Evolutionary conservation across 1,139 yeast species (phyloP).

Genomic region (Suhomyces coccinellae): DNA sequence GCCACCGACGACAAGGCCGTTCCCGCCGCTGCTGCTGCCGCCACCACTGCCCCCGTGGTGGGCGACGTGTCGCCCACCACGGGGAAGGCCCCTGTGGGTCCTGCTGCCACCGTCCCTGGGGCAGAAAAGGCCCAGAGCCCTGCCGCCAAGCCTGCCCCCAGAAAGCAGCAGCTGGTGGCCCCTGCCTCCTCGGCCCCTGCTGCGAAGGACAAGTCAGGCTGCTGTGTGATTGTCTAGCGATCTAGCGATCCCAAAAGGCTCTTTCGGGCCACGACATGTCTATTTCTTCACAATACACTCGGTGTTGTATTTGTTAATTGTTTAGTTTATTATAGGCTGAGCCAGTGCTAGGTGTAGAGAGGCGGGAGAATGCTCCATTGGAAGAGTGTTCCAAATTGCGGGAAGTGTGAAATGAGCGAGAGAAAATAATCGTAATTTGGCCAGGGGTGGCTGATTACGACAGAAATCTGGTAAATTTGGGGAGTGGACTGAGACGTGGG

Average conservation of each 20-base stretch:
- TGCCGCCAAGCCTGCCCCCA: slow-evolving; percentile 5
- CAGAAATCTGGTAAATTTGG: no score
- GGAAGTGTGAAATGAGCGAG: no score
- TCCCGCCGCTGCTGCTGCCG: slow-evolving; percentile 19
- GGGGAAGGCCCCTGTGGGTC: slow-evolving; percentile 8
- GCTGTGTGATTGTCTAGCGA: slow-evolving; percentile 48
- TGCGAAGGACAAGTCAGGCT: slow-evolving; percentile 43
- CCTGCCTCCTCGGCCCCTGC: slow-evolving; percentile 22
- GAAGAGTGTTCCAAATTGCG: no score
- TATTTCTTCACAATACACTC: slow-evolving; percentile 10
- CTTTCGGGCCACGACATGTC: slow-evolving; percentile 7
- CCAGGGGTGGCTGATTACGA: no score
- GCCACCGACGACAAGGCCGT: slow-evolving; percentile 6
- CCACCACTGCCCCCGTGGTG: slow-evolving; percentile 12
- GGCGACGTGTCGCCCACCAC: slow-evolving; percentile 5
- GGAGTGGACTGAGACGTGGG: no score
- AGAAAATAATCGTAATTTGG: no score
- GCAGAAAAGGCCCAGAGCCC: slow-evolving; percentile 7
- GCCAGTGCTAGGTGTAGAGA: neutral
- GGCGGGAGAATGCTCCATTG: no score
- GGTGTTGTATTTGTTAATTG: slow-evolving; percentile 10
- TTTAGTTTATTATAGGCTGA: slow-evolving; percentile 9
- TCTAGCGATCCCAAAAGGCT: slow-evolving; percentile 1
- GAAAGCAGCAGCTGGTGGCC: slow-evolving; percentile 8
- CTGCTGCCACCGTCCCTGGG: slow-evolving; percentile 2